Evolutionary conservation across 192 early-diverging fungal genomes (phyloP), one percentile per base, ranked within the genome.

Genomic region (Backusella tuberculispora): DNA sequence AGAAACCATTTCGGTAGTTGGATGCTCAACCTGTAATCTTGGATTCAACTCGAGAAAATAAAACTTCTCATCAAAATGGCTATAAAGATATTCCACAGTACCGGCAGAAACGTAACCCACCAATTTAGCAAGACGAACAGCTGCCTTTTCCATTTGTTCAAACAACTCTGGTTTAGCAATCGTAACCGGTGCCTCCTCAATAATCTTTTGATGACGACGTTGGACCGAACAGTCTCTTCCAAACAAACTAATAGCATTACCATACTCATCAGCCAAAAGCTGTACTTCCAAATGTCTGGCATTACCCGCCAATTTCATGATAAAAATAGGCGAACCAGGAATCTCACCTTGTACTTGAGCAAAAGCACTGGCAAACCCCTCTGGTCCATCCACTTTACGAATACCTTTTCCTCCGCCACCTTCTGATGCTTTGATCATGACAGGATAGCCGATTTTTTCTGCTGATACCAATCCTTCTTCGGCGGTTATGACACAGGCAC

Each of bases 361-460:
- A 80, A 97, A 99, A 3, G 90, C 81, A 42, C 88, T 86, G 10
- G 81, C 79, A 84, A 99, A 99, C 56, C 88, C 82, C 4, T 86
- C 84, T 40, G 90, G 85, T 74, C 87, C 84, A 24, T 94, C 88
- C n/a, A 98, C 96, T 81, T 96, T 95, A 73, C 97, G 94, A 80
- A 99, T 99, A 76, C 97, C 97, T 86, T 99, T 99, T 70, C 97
- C 97, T 78, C 97, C 97, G 73, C 97, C 97, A 75, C 97, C 97
- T 84, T 99, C 97, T 10, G 95, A 97, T 40, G 97, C 97, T 85
- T 99, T 99, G 81, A 98, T 94, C 97, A 99, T 99, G 80, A 99
- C 88, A 13, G 97, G 97, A 80, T 92, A 99, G 6, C 97, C 97
- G 63, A 99, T 97, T 65, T 90, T 85, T 60, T 89, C 88, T 10